These are phyloP conservation scores for Phlyctochytrium bullatum DNA, from an alignment of 192 early-diverging fungal genomes.

Conservation along the genomic window DNA sequence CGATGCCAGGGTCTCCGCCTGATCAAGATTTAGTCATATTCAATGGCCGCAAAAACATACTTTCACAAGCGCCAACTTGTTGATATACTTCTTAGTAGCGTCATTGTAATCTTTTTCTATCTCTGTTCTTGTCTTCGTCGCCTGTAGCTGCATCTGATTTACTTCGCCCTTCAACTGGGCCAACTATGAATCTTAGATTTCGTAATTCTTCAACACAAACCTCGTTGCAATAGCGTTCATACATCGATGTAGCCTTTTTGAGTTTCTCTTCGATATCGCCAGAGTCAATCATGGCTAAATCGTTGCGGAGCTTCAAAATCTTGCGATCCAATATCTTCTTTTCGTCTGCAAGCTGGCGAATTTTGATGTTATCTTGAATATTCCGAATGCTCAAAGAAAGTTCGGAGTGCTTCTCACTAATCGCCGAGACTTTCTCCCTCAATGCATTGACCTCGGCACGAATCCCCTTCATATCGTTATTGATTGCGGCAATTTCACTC, in stretches of 20 bases:
- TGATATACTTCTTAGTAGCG: neutral
- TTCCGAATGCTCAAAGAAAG: slow-evolving; percentile 24
- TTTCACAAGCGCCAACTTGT: no score
- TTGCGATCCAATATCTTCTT: neutral
- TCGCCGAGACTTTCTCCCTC: slow-evolving; percentile 32
- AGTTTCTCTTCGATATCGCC: slow-evolving; percentile 30
- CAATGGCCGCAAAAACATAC: slow-evolving; percentile 8
- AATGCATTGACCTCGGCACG: slow-evolving; percentile 30
- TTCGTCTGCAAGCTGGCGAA: slow-evolving; percentile 31
- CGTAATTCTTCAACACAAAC: no score
- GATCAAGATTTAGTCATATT: slow-evolving; percentile 8
- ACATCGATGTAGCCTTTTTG: slow-evolving; percentile 28
- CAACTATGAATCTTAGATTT: no score
- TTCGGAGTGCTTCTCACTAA: slow-evolving; percentile 30
- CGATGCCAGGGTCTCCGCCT: slow-evolving; percentile 74
- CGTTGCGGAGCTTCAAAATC: neutral
- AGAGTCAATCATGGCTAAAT: slow-evolving; percentile 11
- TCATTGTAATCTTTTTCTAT: neutral
- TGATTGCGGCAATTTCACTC: no score
- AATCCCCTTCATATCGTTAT: no score
- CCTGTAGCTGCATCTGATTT: slow-evolving; percentile 15
- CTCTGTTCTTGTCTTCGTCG: neutral
- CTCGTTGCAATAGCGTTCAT: slow-evolving; percentile 35
- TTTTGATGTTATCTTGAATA: slow-evolving; percentile 49
- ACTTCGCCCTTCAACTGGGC: slow-evolving; percentile 28